Base-by-base conservation (phyloP, 495 filamentous ascomycete species). In the Aspergillus carlsbadensis region DNA sequence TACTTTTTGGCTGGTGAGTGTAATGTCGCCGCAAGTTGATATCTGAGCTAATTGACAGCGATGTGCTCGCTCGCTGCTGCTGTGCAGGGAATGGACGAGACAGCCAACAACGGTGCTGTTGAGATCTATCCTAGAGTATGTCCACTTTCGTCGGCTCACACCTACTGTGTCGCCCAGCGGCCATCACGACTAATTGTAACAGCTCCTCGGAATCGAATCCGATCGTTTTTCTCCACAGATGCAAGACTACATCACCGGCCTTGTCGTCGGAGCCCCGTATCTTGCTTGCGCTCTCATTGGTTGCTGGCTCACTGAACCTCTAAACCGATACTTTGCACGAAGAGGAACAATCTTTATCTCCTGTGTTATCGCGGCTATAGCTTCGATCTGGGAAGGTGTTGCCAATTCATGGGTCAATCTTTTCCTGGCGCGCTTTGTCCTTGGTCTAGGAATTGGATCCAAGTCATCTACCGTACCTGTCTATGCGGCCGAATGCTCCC, bases 71-170 rank as follows among this genome's bases (percentile, higher is more conserved):
- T 80, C 1, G 77, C 72, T 11, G 82, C 83, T 7, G 81, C 78
- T 33, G 79, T 82, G 5, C 84, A 87, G 63, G 82, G 81, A 6
- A 83, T 84, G 86, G 85, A 90, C 59, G 87, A 93, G 65, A 90
- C 88, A 0, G 88, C 89, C 56, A 87, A 89, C 62, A 92, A 91
- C 58, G 89, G 87, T 41, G 89, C 87, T 3, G 87, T 90, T 57
- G 73, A 84, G 2, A 86, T 88, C 62, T 90, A 87, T 61, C 71
- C 79, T 22, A 66, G 63, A 10, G 70, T 73, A 75, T 5, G 35
- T 52, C 31, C 11, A 4, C 3, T n/a, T 22, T 20, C 33, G 21
- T n/a, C 17, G 1, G 18, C 33, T 31, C n/a, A 18, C 1, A 36
- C 0, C 34, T 17, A 21, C 44, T 13, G 15, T 18, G 10, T 29